A percentile compares a stretch with the other conserved stretches of the same genome.
Conservation (phyloP, 2,329 filamentous ascomycete species). For the Aspergillus sp. region DNA sequence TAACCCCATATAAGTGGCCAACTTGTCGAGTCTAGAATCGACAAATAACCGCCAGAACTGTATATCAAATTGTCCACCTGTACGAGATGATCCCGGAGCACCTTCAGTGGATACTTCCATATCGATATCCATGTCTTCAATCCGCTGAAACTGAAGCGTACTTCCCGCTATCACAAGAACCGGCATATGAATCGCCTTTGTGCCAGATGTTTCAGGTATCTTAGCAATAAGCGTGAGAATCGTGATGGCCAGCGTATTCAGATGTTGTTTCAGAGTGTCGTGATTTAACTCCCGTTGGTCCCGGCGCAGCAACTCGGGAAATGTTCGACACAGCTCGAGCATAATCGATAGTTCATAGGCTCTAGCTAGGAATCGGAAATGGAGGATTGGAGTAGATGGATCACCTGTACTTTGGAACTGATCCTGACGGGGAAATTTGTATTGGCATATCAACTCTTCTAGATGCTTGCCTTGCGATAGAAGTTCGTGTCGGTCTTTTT, state of each 20-base stretch:
- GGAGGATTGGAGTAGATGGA: not conserved
- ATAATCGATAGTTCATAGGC: not conserved
- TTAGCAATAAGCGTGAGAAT: not conserved
- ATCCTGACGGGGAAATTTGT: not conserved
- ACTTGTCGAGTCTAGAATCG: not conserved
- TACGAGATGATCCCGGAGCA: fast-evolving
- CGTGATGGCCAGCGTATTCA: not conserved
- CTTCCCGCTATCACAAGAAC: not conserved
- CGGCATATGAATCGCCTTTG: not conserved
- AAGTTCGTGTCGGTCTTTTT: not conserved
- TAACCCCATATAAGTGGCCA: not conserved
- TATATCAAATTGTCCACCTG: not conserved
- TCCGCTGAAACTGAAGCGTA: not conserved
- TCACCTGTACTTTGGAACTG: not conserved
- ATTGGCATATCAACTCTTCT: not conserved
- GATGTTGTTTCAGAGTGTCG: not conserved
- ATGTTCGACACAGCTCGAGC: not conserved
- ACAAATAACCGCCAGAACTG: not conserved
- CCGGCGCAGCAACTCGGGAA: not conserved
- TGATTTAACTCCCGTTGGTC: not conserved
- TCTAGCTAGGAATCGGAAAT: not conserved
- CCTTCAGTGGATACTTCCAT: not conserved
- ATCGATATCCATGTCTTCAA: not conserved
- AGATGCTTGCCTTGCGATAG: not conserved
- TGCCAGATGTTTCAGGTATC: not conserved